Evolutionary conservation across 2,329 filamentous ascomycete genomes (phyloP), one percentile per base, ranked within the genome.

Genomic region (Neonectria hederae): DNA sequence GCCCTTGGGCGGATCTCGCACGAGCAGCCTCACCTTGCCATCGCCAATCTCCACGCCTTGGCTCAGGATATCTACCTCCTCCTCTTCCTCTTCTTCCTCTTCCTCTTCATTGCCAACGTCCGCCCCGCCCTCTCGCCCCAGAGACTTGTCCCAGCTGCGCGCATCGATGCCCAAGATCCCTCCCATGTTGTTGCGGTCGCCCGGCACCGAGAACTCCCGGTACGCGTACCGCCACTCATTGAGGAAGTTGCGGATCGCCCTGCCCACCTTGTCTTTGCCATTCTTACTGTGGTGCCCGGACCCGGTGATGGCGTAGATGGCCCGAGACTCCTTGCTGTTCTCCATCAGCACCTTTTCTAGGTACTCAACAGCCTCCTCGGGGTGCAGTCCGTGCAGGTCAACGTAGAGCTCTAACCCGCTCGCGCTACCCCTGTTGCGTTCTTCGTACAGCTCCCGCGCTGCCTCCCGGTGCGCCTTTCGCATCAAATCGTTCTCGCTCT

Each of bases 251-350:
- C 96, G 90, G 66, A 98, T 90, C 1, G 94, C 94, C 81, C 97
- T 97, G 76, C 95, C 95, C 38, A 99, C 93, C 81, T 99, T 99
- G 80, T 99, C 96, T 79, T 98, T 98, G 74, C 96, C 95, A 76
- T 97, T 97, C 83, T 98, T 98, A 78, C 93, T 97, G 80, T 99
- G 96, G 75, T 98, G 94, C 4, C 95, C 96, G 1, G 95, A 98
- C 48, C 96, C 96, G 1, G 94, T 97, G 77, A 99, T 98, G 70
- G 94, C 94, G 77, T 98, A 99, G 45, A 99, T 87, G 3, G 95
- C 92, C 22, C 89, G 87, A 38, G 85, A 86, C 70, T 92, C 89
- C 69, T 88, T 85, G 69, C 85, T 87, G 75, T 97, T 96, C 75
- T 97, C 93, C 66, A 94, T 84, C 22, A 99, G 88, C 42, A 97